Percentiles rank a stretch among this genome's conserved stretches.
phyloP scores from a whole-genome alignment of 169 alveolate genomes.

The Cyclospora cayetanensis region DNA sequence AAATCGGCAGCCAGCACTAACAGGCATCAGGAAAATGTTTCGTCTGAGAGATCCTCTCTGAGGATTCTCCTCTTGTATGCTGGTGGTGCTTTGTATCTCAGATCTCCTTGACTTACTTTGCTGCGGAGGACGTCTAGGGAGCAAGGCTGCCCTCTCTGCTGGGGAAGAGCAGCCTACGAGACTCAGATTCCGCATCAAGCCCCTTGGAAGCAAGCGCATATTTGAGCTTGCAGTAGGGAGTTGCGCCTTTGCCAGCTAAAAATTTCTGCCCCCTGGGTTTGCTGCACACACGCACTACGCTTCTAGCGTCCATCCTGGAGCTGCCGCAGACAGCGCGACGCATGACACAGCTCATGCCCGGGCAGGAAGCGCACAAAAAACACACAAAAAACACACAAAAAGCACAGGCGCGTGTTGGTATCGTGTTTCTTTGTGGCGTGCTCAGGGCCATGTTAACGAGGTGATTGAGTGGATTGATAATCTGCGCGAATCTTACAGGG shows the following conservation, averaged over 20 bases:
- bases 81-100: too few species aligned
- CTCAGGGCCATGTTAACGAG: constrained; percentile 34
- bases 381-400: too few species aligned
- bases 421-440: not conserved
- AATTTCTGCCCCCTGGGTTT: not conserved
- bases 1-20: too few species aligned
- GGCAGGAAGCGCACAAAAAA: too few species aligned
- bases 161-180: not conserved
- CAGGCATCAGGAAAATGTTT: too few species aligned
- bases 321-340: too few species aligned
- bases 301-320: not conserved
- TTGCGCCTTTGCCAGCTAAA: not conserved
- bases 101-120: constrained; percentile 23
- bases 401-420: too few species aligned
- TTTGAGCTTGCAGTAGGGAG: constrained; percentile 62
- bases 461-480: constrained; percentile 68
- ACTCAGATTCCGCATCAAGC: constrained; percentile 18
- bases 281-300: not conserved
- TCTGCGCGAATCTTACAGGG: not conserved
- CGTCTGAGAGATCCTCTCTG: too few species aligned
- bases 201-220: constrained; percentile 30
- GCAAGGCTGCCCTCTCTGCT: not conserved
- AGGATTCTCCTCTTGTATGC: too few species aligned
- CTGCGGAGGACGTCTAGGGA: not conserved
- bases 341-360: too few species aligned